A percentile compares a stretch with the other conserved stretches of the same genome.
Conservation (phyloP, 1,284 basidiomycete species). For the Ceratobasidium sp. region DNA sequence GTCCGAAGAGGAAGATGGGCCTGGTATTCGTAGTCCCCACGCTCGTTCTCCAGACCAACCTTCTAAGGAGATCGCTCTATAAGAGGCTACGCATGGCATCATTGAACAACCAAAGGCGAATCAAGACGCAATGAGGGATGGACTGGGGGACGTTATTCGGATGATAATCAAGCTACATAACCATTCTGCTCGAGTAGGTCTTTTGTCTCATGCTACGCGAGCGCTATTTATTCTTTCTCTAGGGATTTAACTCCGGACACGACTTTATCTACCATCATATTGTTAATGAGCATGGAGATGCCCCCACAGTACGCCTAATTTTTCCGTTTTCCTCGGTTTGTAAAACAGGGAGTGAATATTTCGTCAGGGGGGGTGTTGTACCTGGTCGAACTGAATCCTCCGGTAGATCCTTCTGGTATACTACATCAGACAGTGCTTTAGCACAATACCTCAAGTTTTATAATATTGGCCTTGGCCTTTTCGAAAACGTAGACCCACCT, state of each 20-base stretch:
- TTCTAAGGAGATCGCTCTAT: no score
- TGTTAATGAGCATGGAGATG: neutral
- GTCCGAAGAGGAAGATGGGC: no score
- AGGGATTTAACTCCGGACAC: neutral
- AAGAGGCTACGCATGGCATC: no score
- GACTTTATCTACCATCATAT: neutral
- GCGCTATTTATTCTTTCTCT: neutral
- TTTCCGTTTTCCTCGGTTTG: no score
- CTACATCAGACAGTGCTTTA: neutral
- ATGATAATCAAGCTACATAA: neutral
- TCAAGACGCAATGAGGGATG: neutral
- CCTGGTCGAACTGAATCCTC: no score
- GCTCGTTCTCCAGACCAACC: no score
- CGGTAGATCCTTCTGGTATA: no score
- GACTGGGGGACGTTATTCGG: neutral
- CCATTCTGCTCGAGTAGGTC: neutral
- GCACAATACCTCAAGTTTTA: constrained; percentile 25
- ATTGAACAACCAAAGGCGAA: no score
- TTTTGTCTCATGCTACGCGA: neutral
- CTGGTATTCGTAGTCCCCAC: no score
- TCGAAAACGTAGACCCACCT: neutral
- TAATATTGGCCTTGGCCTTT: neutral
- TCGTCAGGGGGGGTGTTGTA: no score
- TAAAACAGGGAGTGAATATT: no score
- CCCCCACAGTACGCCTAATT: neutral